Conservation (phyloP, 106 monocot genomes). For the Amphibolis antarctica region DNA sequence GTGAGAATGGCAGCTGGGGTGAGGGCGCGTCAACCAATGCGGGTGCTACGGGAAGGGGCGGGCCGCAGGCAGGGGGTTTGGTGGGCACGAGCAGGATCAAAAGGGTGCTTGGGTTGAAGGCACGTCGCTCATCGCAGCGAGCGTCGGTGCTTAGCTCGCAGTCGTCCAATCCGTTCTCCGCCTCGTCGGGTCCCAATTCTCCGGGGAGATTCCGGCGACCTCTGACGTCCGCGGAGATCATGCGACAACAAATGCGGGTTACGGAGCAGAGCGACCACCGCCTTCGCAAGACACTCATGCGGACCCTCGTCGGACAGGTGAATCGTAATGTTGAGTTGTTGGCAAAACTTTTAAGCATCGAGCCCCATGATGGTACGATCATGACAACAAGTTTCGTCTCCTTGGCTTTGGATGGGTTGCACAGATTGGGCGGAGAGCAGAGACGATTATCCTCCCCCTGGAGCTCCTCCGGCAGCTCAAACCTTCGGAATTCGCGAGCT, state of each 20-base stretch:
- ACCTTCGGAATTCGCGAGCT: conserved; percentile 30
- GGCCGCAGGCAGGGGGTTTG: neutral
- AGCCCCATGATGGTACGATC: too few relatives aligned
- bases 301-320: conserved; percentile 20
- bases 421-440: conserved; percentile 32
- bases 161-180: neutral
- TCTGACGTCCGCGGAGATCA: conserved; percentile 29
- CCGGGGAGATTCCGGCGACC: conserved; percentile 13
- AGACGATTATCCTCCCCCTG: conserved; percentile 35
- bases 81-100: conserved; percentile 18
- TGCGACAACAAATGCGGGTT: conserved; percentile 26
- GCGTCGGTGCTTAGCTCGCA: neutral
- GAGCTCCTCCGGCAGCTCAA: conserved; percentile 45
- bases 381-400: too few relatives aligned
- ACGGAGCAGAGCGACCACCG: conserved; percentile 23
- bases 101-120: conserved; percentile 18
- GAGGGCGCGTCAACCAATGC: neutral
- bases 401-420: too few relatives aligned
- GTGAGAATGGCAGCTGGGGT: neutral
- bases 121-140: conserved; percentile 9
- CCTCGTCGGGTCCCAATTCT: neutral
- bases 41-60: conserved; percentile 3
- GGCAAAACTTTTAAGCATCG: too few relatives aligned
- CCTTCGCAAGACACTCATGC: conserved; percentile 19
- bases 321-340: too few relatives aligned